phyloP scores from a whole-genome alignment of 148 eudicot genomes.

The Euryodendron excelsum region DNA sequence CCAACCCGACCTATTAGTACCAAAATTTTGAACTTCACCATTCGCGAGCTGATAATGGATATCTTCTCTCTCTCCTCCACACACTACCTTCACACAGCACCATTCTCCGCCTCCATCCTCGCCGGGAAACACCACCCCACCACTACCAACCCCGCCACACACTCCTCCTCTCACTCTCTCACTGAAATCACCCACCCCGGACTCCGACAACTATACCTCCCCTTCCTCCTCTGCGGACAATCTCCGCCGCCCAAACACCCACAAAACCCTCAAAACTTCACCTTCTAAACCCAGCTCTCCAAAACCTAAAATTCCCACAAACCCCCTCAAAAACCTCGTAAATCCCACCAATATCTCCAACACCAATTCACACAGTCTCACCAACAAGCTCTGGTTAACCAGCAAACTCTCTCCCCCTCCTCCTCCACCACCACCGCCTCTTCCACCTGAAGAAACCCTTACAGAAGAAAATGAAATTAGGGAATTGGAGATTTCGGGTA shows the following conservation, averaged over 20 bases:
- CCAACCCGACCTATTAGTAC: neutral
- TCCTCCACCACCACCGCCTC: conserved; percentile 37
- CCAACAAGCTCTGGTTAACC: conserved; percentile 67
- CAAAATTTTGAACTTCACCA: neutral
- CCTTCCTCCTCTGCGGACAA: conserved; percentile 29
- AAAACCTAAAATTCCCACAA: conserved; percentile 27
- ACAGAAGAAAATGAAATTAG: conserved; percentile 6
- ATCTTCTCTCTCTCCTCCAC: conserved; percentile 40
- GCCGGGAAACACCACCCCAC: conserved; percentile 33
- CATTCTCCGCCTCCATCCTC: conserved; percentile 28
- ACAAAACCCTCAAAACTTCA: conserved; percentile 38
- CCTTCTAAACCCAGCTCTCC: conserved; percentile 20
- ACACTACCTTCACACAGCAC: conserved; percentile 29
- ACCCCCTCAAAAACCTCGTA: conserved; percentile 55
- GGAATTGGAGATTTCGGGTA: conserved; percentile 6
- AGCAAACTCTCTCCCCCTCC: conserved; percentile 82
- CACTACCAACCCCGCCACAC: conserved; percentile 11
- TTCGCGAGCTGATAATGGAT: conserved; percentile 27
- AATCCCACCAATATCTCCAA: conserved; percentile 26
- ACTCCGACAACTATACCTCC: conserved; percentile 32
- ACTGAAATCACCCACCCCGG: conserved; percentile 23
- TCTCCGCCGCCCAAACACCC: conserved; percentile 56
- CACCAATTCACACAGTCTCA: conserved; percentile 19
- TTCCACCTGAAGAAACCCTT: conserved; percentile 9
- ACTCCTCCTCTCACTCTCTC: conserved; percentile 30